phyloP scores from a whole-genome alignment of 768 basidiomycete species.

The Austroboletus eburneus region DNA sequence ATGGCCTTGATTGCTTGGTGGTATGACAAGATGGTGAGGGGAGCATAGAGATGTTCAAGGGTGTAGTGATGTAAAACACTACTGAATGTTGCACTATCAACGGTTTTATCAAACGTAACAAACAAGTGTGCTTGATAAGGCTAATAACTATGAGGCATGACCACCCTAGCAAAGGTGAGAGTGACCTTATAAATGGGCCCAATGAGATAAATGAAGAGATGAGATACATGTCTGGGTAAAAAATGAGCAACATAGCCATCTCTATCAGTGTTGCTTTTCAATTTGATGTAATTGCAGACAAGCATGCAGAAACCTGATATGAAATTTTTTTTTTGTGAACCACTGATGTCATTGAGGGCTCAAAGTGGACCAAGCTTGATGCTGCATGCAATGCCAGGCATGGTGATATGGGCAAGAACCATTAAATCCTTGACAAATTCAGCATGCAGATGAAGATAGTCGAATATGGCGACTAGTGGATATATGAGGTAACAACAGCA shows the following conservation, averaged over 20 bases:
- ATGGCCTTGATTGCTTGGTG: background rate
- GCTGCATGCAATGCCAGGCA: too few relatives aligned
- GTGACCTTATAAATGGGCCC: background rate
- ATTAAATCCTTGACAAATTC: too few relatives aligned
- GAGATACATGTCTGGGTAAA: background rate
- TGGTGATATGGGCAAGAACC: too few relatives aligned
- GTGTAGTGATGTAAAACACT: background rate
- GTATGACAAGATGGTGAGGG: background rate
- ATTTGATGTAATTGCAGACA: constrained; percentile 1
- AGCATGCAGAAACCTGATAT: too few relatives aligned
- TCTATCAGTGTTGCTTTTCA: background rate
- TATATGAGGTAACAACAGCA: too few relatives aligned
- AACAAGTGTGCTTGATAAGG: background rate
- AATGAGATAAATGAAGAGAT: constrained; percentile 1
- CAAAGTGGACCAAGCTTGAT: too few relatives aligned
- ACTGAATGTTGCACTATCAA: background rate
- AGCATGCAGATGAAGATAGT: too few relatives aligned
- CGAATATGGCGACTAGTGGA: too few relatives aligned
- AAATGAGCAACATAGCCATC: constrained; percentile 1
- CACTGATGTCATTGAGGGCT: too few relatives aligned
- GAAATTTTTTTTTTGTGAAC: too few relatives aligned
- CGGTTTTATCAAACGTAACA: background rate
- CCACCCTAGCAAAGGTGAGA: background rate
- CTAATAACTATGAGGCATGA: too few relatives aligned
- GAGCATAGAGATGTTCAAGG: background rate